Base-by-base conservation (phyloP, 176 grass and related monocot species). In the Tuctoria greenei region DNA sequence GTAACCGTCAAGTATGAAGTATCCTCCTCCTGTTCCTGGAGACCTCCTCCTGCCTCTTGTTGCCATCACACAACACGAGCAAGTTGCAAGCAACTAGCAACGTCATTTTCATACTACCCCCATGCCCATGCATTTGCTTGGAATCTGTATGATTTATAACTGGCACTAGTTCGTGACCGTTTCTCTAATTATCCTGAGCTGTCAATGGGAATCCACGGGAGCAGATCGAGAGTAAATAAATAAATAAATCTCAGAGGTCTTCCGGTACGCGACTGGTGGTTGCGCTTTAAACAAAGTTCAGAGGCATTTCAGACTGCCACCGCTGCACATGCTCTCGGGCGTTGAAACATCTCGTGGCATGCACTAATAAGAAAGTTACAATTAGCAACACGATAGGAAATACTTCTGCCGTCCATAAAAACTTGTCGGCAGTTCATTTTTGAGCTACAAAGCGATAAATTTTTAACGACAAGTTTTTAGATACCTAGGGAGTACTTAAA, bases 271-370 rank as follows among this genome's bases (percentile, higher is more conserved):
- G 31, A 31, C 31, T 31, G 31, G 3, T 31, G 31, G 3, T 31
- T 31, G 31, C 31, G 31, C 31, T 31, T 31, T 44, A 18, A 85
- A 47, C 26, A 66, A 4, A 20, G 75, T 12, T 79, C 12, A n/a
- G 37, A 4, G 42, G 23, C 36, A 1, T 13, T 46, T 38, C 44
- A 16, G 24, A 71, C 27, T 56, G 58, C 73, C 84, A 59, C 28
- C 49, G 3, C 31, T 58, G 1, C 67, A 35, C 66, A 78, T 67
- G 59, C 10, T 37, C 31, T 37, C 41, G 49, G 46, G 39, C 73
- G 79, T 82, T 66, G 79, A 77, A 71, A 36, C 67, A 6, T 82
- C 85, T 31, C 78, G 12, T 40, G 27, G 41, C 72, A 24, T 6
- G 49, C 72, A 10, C 50, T 37, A 31, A 31, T 31, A 47, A 61